Evolutionary conservation across 306 rosid species (phyloP).

Genomic region (Canavalia ensiformis): DNA sequence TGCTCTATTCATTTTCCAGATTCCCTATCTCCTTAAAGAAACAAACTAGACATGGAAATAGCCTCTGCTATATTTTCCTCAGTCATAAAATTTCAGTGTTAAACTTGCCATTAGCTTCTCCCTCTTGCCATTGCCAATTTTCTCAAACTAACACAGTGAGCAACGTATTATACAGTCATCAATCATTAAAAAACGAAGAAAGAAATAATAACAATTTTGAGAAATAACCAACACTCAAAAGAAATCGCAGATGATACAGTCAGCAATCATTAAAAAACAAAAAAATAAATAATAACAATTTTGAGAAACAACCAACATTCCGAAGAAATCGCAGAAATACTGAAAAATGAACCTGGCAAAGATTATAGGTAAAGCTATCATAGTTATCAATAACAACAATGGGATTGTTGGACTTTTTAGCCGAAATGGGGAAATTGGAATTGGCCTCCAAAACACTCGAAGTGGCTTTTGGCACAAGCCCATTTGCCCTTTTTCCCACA

Average conservation of each 20-base stretch:
- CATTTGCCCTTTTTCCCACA: constrained; percentile 49
- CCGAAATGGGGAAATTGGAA: constrained; percentile 32
- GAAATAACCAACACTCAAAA: neutral
- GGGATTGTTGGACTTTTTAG: constrained; percentile 43
- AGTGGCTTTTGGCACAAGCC: constrained; percentile 58
- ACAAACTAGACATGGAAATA: neutral
- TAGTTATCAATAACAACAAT: constrained; percentile 65
- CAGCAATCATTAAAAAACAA: neutral
- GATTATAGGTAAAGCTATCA: constrained; percentile 92
- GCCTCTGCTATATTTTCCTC: neutral
- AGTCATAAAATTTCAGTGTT: neutral
- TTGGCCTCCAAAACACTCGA: constrained; percentile 14
- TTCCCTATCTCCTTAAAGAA: neutral
- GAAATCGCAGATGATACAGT: neutral
- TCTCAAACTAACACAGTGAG: neutral
- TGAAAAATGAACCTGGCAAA: constrained; percentile 74
- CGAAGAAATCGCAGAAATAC: neutral
- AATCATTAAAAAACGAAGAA: neutral
- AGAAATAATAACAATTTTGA: neutral
- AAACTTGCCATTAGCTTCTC: neutral
- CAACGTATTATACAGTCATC: neutral
- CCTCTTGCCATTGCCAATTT: neutral
- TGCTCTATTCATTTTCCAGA: neutral
- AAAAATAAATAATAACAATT: neutral
- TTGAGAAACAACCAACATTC: neutral